Percentiles rank a stretch among this genome's conserved stretches.
Evolutionary conservation across 805 yeast genomes (phyloP).

Genomic region (Spathaspora passalidarum): DNA sequence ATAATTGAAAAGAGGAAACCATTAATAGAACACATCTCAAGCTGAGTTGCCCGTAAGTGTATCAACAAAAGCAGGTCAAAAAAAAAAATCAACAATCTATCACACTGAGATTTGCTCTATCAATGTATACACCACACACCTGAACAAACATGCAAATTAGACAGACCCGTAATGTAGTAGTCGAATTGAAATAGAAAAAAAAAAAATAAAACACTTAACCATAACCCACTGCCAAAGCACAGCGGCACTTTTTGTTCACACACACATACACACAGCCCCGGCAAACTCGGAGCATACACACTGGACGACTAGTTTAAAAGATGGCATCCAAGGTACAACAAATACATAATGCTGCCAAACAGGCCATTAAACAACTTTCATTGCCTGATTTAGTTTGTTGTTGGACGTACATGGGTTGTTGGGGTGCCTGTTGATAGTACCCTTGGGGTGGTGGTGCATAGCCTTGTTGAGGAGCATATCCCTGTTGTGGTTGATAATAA

Average conservation of each 20-base stretch:
- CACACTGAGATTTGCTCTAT: background rate
- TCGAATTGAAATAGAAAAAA: background rate
- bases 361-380: slow-evolving; percentile 36
- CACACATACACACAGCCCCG: background rate
- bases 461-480: slow-evolving; percentile 17
- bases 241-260: too few relatives aligned
- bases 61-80: background rate
- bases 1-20: background rate
- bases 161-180: background rate
- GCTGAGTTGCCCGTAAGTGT: too few relatives aligned
- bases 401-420: slow-evolving; percentile 45
- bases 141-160: background rate
- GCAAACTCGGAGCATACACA: background rate
- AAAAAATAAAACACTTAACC: background rate
- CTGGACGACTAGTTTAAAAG: slow-evolving; percentile 9
- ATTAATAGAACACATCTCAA: background rate
- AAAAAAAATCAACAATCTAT: background rate
- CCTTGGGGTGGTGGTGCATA: slow-evolving; percentile 26
- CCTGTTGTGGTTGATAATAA: slow-evolving; percentile 5
- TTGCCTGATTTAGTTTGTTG: slow-evolving; percentile 21
- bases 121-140: background rate
- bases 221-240: too few relatives aligned
- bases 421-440: slow-evolving; percentile 33
- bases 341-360: slow-evolving; percentile 40
- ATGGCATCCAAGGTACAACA: slow-evolving; percentile 37